Evolutionary conservation across 257 asterid species (phyloP).

Genomic region (Nicotiana noctiflora): DNA sequence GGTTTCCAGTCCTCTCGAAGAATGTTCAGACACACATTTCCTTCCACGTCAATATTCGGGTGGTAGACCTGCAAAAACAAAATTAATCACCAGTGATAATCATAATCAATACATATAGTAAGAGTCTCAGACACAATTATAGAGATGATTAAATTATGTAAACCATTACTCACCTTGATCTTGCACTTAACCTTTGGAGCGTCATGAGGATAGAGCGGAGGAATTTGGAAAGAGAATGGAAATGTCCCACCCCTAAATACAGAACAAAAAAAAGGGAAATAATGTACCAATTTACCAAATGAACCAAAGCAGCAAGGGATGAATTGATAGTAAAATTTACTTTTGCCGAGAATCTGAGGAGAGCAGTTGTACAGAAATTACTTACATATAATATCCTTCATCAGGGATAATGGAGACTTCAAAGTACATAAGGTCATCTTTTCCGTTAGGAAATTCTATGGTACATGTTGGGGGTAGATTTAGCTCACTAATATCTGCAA

Average conservation of each 20-base stretch:
- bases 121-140: neutral
- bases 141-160: neutral
- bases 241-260: conserved; percentile 64
- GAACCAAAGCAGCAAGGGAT: too few species aligned
- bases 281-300: too few species aligned
- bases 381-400: conserved; percentile 77
- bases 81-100: neutral
- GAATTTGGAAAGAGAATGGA: conserved; percentile 77
- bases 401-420: conserved; percentile 84
- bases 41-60: conserved; percentile 91
- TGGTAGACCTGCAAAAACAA: conserved; percentile 62
- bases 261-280: neutral
- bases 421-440: conserved; percentile 88
- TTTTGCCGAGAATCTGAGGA: neutral
- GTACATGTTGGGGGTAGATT: conserved; percentile 75
- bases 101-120: neutral
- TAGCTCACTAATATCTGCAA: conserved; percentile 71
- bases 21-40: conserved; percentile 93
- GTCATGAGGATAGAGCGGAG: conserved; percentile 89
- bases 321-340: neutral
- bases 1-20: conserved; percentile 99
- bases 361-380: neutral
- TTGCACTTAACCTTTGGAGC: conserved; percentile 97
- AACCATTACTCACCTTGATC: conserved; percentile 58
- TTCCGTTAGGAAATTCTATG: conserved; percentile 81